Base-by-base conservation (phyloP, 192 early-diverging fungal species). In the Spizellomyces punctatus region DNA sequence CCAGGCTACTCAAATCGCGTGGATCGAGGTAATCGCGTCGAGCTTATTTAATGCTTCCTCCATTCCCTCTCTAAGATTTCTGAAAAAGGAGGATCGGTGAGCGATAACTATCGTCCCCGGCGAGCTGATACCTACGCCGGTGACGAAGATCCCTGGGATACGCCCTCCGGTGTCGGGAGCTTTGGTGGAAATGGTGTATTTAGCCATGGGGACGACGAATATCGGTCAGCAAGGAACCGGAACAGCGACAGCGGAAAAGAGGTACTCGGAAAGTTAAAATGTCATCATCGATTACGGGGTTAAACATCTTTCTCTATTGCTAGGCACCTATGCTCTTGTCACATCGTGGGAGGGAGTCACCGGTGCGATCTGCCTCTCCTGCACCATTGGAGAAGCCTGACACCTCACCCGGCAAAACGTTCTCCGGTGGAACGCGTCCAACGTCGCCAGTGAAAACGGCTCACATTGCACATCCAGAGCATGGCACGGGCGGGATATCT, bases 111-210 rank as follows among this genome's bases (percentile, higher is more conserved):
- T 19, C 66, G 21, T 7, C 47, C 56, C 16, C 36, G 66, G 16
- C 19, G 54, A 12, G 49, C 67, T 8, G 62, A 63, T 36, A 19
- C 60, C 17, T 12, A 45, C n/a, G 74, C 59, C 52, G 67, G 46
- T 5, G 63, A 73, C 46, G 76, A 77, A 57, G 76, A 77, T 60
- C 68, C 59, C 7, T 77, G 76, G 76, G 76, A 77, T 46, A 67
- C 65, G 4, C 76, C 76, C 41, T 44, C 54, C 1, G 65, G 76
- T 43, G 68, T 73, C 47, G 76, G 76, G 6, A 67, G 36, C 50
- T 77, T 77, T 56, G 46, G 62, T 52, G 76, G 66, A 8, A 72
- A 77, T 46, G 76, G 76, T 8, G n/a, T 65, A 16, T 77, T 77
- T 43, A 66, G 60, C 56, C 36, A 43, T 8, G 59, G 46, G 7